phyloP scores from a whole-genome alignment of 129 eudicot species.

The sunflower (Helianthus annuus) region DNA sequence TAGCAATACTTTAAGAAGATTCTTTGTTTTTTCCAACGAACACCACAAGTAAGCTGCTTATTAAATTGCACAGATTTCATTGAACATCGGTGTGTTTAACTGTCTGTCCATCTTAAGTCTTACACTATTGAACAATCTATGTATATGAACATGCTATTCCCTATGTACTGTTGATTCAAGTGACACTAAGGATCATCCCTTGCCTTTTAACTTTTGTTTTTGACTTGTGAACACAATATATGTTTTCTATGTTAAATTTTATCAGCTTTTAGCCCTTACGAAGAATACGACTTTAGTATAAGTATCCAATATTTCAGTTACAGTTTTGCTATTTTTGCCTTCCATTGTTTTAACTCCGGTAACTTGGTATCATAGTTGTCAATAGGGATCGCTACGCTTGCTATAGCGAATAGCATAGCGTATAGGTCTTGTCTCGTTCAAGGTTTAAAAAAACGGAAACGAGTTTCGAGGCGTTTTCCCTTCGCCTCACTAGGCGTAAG shows the following conservation, averaged over 20 bases:
- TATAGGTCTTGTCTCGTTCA: too few relatives aligned
- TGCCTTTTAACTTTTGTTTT: too few relatives aligned
- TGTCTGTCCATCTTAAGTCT: background rate
- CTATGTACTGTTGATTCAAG: background rate
- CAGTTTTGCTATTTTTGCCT: background rate
- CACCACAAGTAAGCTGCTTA: conserved; percentile 72
- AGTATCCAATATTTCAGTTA: background rate
- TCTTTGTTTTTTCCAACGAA: conserved; percentile 89
- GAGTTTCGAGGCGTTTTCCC: too few relatives aligned
- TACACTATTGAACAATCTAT: background rate
- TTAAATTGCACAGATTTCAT: background rate
- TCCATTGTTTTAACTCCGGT: background rate
- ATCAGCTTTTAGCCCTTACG: background rate
- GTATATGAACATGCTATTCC: background rate
- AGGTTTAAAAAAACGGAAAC: too few relatives aligned
- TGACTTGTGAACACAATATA: background rate
- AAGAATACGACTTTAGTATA: background rate
- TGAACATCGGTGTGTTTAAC: background rate
- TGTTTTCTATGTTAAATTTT: background rate
- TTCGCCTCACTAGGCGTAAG: too few relatives aligned
- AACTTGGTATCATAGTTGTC: background rate
- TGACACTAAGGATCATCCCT: conserved; percentile 7
- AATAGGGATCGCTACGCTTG: too few relatives aligned
- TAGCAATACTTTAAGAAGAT: conserved; percentile 68
- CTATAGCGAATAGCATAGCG: too few relatives aligned